phyloP scores from a whole-genome alignment of 768 basidiomycete genomes.

The Trametes gibbosa region DNA sequence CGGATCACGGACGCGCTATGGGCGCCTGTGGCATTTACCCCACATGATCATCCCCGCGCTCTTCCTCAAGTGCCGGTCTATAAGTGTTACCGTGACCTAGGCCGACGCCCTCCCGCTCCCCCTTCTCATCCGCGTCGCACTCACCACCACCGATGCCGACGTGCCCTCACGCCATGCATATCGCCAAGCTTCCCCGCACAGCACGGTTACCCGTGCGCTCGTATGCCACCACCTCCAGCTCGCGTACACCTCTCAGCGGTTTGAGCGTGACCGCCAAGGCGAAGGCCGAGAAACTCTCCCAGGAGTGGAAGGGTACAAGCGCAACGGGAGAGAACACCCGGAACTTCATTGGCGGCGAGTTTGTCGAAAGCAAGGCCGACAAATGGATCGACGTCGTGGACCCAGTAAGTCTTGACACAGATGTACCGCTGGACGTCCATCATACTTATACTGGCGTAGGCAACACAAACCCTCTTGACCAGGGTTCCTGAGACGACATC shows the following conservation, averaged over 20 bases:
- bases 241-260: conserved; percentile 36
- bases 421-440: neutral
- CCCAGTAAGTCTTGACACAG: conserved; percentile 57
- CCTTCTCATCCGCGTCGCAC: neutral
- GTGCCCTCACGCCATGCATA: conserved; percentile 6
- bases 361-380: conserved; percentile 72
- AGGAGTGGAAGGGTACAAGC: conserved; percentile 84
- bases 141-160: neutral
- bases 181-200: conserved; percentile 17
- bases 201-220: conserved; percentile 20
- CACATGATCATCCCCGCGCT: conserved; percentile 15
- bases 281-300: conserved; percentile 67
- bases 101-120: neutral
- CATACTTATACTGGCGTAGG: conserved; percentile 40
- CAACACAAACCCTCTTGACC: conserved; percentile 87
- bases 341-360: conserved; percentile 91
- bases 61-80: neutral
- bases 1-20: neutral
- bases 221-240: conserved; percentile 25
- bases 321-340: conserved; percentile 84
- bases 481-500: conserved; percentile 86
- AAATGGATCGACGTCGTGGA: conserved; percentile 88
- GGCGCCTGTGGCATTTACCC: conserved; percentile 12
- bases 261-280: conserved; percentile 54
- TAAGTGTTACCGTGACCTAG: conserved; percentile 1